Conservation (phyloP, 164 flowering plant species). For the Cinnamomum chago region DNA sequence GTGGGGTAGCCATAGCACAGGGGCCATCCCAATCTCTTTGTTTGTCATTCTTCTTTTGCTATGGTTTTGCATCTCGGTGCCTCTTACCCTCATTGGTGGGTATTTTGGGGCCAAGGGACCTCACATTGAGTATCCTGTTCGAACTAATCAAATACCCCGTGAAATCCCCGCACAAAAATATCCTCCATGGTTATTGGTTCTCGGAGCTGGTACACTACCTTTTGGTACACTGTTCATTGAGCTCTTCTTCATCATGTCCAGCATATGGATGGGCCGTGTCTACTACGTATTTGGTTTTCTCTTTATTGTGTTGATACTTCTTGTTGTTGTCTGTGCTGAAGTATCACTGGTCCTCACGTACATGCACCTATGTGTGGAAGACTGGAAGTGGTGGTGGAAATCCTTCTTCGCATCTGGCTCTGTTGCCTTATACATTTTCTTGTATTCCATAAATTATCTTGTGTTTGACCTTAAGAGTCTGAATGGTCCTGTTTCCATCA, state of each 20-base stretch:
- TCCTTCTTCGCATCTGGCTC: conserved; percentile 21
- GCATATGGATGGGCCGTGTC: conserved; percentile 17
- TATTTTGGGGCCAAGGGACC: conserved; percentile 3
- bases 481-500: conserved; percentile 15
- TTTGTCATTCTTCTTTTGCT: conserved; percentile 7
- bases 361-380: conserved; percentile 18
- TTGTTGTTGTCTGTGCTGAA: conserved; percentile 14
- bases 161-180: conserved; percentile 15
- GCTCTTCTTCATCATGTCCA: conserved; percentile 21
- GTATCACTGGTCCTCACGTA: conserved; percentile 15
- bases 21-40: conserved; percentile 12
- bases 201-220: conserved; percentile 14
- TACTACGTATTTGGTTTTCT: conserved; percentile 16
- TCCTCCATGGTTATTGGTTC: conserved; percentile 14
- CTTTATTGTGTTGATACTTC: conserved; percentile 10
- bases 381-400: conserved; percentile 23
- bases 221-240: conserved; percentile 9
- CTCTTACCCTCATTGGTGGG: conserved; percentile 14
- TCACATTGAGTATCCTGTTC: conserved; percentile 8
- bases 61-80: conserved; percentile 21
- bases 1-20: conserved; percentile 7
- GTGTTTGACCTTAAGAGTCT: conserved; percentile 12
- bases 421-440: conserved; percentile 15
- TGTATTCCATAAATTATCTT: conserved; percentile 15
- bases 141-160: conserved; percentile 13